Conservation (phyloP, 2,329 filamentous ascomycete genomes). For the Alternaria arborescens region DNA sequence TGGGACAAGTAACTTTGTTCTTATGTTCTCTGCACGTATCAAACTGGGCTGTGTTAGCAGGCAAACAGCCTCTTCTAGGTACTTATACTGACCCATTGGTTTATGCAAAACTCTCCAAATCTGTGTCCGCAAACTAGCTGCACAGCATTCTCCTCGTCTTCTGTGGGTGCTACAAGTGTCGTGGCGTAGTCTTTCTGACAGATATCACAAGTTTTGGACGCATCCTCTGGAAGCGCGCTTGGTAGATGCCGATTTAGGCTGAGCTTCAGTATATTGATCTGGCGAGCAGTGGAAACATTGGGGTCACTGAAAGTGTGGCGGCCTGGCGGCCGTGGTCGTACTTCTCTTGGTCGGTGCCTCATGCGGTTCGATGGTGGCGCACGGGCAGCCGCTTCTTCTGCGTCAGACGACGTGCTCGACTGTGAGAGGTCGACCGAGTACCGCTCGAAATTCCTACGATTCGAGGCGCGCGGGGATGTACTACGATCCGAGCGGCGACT, state of each 20-base stretch:
- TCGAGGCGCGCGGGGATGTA: constrained; percentile 40
- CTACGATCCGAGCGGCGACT: constrained; percentile 36
- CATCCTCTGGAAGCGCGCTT: constrained; percentile 36
- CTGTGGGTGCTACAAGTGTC: constrained; percentile 35
- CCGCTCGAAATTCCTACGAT: constrained; percentile 43
- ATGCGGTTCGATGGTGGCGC: constrained; percentile 28
- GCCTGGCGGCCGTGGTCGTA: constrained; percentile 23
- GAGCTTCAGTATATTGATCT: constrained; percentile 44
- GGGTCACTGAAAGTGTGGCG: constrained; percentile 28
- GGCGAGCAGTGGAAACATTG: constrained; percentile 32
- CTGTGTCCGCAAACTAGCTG: constrained; percentile 46
- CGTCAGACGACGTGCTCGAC: constrained; percentile 34
- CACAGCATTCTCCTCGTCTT: constrained; percentile 46
- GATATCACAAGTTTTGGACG: constrained; percentile 44
- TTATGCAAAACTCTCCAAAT: constrained; percentile 49
- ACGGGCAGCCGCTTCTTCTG: constrained; percentile 37
- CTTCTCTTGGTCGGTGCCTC: constrained; percentile 26
- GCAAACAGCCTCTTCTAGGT: background rate
- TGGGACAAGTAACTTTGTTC: constrained; percentile 50
- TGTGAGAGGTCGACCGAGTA: constrained; percentile 39
- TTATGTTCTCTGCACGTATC: constrained; percentile 48
- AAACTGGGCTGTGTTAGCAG: constrained; percentile 11
- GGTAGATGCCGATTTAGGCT: constrained; percentile 37
- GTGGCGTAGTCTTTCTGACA: constrained; percentile 49
- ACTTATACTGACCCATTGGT: constrained; percentile 38